Base-by-base conservation (phyloP, 2,329 filamentous ascomycete genomes). In the Cercospora nicotianae region DNA sequence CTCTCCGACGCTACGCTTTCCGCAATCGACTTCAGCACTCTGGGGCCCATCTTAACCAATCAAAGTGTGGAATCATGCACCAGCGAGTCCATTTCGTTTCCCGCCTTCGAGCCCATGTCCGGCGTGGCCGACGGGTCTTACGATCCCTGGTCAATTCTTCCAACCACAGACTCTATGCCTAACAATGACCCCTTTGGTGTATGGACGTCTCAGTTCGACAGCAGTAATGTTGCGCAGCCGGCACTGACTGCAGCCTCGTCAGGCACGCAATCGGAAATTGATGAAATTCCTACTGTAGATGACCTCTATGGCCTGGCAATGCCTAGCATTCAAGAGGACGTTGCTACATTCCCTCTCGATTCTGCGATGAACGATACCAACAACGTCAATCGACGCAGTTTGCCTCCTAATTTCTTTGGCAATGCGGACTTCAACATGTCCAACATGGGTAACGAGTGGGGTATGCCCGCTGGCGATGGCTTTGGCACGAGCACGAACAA, bases 221-320 rank as follows among this genome's bases (percentile, higher is more conserved):
- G 48, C 20, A 71, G 67, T 28, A 70, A 67, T 63, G 33, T 73
- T 45, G 70, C 72, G n/a, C 78, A 80, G 69, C 78, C 78, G 61
- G 78, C 78, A 16, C 68, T 80, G 68, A 79, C 78, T 30, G 75
- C 77, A 51, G 76, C 77, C n/a, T 80, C 78, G 7, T 79, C 78
- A 20, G 77, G 76, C n/a, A 79, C 77, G 5, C 75, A 78, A 61
- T 80, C 78, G 18, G 78, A 80, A 58, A 71, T 79, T 33, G 78
- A 79, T 59, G 78, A 80, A 63, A 72, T 78, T 16, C 75, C 77
- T n/a, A 69, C 69, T 6, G 74, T 75, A 61, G 77, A 79, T 57
- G 78, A 79, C 18, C 58, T 74, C 9, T 76, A 73, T 64, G 71
- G 70, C 13, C 72, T 74, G 20, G 67, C 69, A 10, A 78, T 76